Percentiles rank a stretch among this genome's conserved stretches.
Conservation (phyloP, 352 stramenopile genomes). For the Globisporangium okanoganense region DNA sequence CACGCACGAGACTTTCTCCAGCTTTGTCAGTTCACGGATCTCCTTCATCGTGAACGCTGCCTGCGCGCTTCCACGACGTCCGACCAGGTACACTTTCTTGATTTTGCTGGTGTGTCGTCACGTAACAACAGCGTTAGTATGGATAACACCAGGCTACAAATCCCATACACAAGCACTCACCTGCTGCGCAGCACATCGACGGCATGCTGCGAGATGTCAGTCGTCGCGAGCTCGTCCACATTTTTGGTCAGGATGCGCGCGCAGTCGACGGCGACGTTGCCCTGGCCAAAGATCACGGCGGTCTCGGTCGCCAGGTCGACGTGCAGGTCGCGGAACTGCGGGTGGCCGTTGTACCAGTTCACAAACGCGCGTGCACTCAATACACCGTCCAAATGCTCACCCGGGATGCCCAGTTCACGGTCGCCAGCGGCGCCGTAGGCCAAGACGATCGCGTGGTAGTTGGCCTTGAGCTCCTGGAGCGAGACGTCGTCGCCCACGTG, state of each 20-base stretch:
- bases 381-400: constrained; percentile 74
- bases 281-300: constrained; percentile 96
- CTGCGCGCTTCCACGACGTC: constrained; percentile 93
- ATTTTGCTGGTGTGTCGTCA: constrained; percentile 33
- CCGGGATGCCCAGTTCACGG: constrained; percentile 80
- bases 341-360: constrained; percentile 99
- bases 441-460: constrained; percentile 95
- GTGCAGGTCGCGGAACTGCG: constrained; percentile 87
- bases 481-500: constrained; percentile 83
- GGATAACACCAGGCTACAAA: background rate
- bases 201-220: constrained; percentile 91
- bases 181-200: constrained; percentile 79
- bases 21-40: constrained; percentile 86
- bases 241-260: constrained; percentile 94
- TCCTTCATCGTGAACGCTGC: constrained; percentile 98
- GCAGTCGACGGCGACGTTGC: constrained; percentile 98
- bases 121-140: background rate
- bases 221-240: constrained; percentile 81
- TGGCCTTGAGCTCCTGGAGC: constrained; percentile 79
- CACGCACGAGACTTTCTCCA: constrained; percentile 76
- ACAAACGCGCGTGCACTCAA: constrained; percentile 93
- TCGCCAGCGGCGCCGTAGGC: constrained; percentile 95
- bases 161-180: constrained; percentile 7
- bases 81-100: constrained; percentile 89
- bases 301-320: constrained; percentile 55